Conservation (phyloP, 2,329 filamentous ascomycete species). For the Cryphonectria naterciae region DNA sequence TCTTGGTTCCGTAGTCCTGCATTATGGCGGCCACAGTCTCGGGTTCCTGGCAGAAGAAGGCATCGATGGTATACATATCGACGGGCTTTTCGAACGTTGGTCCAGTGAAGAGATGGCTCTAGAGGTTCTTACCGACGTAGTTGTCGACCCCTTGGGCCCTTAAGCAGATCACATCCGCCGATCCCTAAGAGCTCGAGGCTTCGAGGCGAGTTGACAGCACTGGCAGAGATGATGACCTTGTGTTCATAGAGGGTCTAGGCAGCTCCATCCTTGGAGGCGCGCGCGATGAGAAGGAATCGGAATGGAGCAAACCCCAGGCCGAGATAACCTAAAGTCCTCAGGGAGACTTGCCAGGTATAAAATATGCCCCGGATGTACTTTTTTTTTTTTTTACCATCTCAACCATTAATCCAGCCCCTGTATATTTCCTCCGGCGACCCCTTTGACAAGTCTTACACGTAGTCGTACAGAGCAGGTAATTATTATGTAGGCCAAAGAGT, state of each 20-base stretch:
- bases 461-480: too few species aligned
- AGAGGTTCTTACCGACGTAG: slow-evolving; percentile 35
- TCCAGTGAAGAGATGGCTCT: slow-evolving; percentile 13
- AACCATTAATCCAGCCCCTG: too few species aligned
- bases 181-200: slow-evolving; percentile 36
- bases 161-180: slow-evolving; percentile 31
- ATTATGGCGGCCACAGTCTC: slow-evolving; percentile 19
- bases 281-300: not conserved
- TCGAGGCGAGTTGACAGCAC: slow-evolving; percentile 33
- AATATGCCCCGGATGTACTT: too few species aligned
- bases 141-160: slow-evolving; percentile 31
- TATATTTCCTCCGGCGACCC: too few species aligned
- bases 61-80: slow-evolving; percentile 19
- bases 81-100: slow-evolving; percentile 9
- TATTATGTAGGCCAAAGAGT: too few species aligned
- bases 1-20: slow-evolving; percentile 16
- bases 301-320: too few species aligned
- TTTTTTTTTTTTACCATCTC: too few species aligned
- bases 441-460: too few species aligned
- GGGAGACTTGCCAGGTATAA: too few species aligned
- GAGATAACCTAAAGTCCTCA: too few species aligned
- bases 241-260: not conserved
- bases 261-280: slow-evolving; percentile 1
- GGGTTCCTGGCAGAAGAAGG: slow-evolving; percentile 21
- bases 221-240: slow-evolving; percentile 33